Base-by-base conservation (phyloP, 2,329 filamentous ascomycete species). In the Colletotrichum orchidophilum region DNA sequence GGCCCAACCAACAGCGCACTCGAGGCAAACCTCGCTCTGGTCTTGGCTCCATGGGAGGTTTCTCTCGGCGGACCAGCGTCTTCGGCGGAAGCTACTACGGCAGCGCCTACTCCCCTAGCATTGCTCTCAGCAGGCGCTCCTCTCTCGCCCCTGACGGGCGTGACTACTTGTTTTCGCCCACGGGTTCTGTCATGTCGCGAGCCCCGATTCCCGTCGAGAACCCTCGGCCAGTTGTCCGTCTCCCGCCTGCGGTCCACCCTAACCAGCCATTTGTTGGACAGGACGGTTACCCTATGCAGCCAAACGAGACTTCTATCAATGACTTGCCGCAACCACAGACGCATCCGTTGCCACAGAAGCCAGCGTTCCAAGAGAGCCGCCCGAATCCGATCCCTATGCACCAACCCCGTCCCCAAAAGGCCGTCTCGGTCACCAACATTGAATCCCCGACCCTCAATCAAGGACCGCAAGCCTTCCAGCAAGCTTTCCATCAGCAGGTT, bases 401-500 rank as follows among this genome's bases (percentile, higher is more conserved):
- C 79, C 96, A 98, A 80, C 96, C 96, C 68, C 92, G 94, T 63
- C 96, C 96, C 9, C 95, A 98, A 81, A 98, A 98, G 85, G 88
- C 95, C 6, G 94, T 98, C 35, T 98, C 95, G 11, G 91, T 98
- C 70, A 94, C 94, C 68, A 95, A 94, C 76, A 97, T 98, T 75
- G 96, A 98, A 81, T 93, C 93, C 8, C 94, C 95, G 4, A 91
- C 89, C 5, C 87, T 83, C 75, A 79, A 81, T 62, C 85, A 85
- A 76, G 78, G 93, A 74, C 90, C 94, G 74, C 94, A 94, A 76
- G 93, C 94, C 0, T 97, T 97, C 76, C 92, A 96, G 76, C 94
- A 95, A 78, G 94, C 95, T 0, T 98, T 98, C 86, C 95, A 97
- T 75, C 95, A 97, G 76, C 95, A 98, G 81, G 91, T 97, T n/a